Conservation (phyloP, 805 yeast genomes). For the Wickerhamiella spandovensis region DNA sequence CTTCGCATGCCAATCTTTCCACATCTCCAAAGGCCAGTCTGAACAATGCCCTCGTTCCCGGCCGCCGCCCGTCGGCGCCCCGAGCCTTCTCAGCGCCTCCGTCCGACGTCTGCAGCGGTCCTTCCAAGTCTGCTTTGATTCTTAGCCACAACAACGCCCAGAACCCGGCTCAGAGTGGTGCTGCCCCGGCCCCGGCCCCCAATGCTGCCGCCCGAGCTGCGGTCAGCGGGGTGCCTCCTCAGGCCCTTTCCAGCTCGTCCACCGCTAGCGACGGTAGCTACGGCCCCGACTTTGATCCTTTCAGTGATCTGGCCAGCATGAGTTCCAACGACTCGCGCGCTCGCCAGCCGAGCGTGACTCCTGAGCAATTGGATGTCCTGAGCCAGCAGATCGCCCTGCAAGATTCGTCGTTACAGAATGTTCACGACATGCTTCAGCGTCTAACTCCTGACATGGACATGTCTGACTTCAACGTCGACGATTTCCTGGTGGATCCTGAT, state of each 20-base stretch:
- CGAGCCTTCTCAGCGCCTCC: not conserved
- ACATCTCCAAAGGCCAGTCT: not conserved
- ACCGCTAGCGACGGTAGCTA: not conserved
- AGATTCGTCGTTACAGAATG: conserved; percentile 9
- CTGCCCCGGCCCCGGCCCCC: not conserved
- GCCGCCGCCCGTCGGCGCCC: not conserved
- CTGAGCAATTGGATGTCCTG: not conserved
- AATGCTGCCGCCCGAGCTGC: conserved; percentile 1
- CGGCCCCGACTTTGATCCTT: not conserved
- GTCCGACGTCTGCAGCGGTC: not conserved
- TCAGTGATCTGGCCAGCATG: not conserved
- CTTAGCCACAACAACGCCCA: not conserved
- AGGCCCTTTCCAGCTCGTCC: not conserved
- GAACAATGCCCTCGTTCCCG: conserved; percentile 4
- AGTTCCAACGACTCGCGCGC: not conserved
- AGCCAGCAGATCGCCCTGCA: conserved; percentile 5
- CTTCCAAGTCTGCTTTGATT: not conserved
- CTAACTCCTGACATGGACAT: conserved; percentile 2
- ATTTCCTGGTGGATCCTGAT: conserved; percentile 12
- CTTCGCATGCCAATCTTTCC: not conserved
- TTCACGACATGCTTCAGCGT: conserved; percentile 15
- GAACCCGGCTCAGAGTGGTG: not conserved
- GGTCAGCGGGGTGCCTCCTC: conserved; percentile 1
- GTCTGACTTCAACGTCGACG: conserved; percentile 16
- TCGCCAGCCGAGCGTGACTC: not conserved